These are phyloP conservation scores for Corinectria fuckeliana DNA, from an alignment of 2,329 filamentous ascomycete genomes.

Conservation along the genomic window DNA sequence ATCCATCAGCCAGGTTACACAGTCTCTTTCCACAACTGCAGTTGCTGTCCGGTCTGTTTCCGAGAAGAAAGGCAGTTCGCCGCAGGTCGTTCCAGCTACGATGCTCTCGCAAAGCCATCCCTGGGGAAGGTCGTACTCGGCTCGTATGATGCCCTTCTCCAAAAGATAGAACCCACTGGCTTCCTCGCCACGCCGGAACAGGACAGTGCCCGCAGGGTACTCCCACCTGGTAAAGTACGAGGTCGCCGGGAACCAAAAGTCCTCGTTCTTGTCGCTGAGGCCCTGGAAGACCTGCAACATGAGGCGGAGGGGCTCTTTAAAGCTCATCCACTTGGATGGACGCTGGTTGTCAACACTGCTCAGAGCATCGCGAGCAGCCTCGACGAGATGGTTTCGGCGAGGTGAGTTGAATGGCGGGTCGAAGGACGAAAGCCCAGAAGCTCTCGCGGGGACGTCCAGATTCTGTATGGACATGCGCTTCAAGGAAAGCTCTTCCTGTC, in stretches of 20 bases:
- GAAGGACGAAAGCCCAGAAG: slow-evolving; percentile 44
- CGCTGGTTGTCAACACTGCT: slow-evolving; percentile 67
- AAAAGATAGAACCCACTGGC: slow-evolving; percentile 89
- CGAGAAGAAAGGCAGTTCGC: slow-evolving; percentile 94
- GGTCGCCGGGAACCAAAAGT: slow-evolving; percentile 89
- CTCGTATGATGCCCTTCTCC: slow-evolving; percentile 85
- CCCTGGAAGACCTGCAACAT: slow-evolving; percentile 96
- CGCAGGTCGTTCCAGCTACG: slow-evolving; percentile 91
- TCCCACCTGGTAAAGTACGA: slow-evolving; percentile 76
- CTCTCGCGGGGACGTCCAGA: slow-evolving; percentile 55
- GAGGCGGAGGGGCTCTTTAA: slow-evolving; percentile 88
- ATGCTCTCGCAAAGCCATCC: slow-evolving; percentile 90
- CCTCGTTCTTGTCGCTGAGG: slow-evolving; percentile 83
- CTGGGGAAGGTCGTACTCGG: slow-evolving; percentile 90
- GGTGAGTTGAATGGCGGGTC: slow-evolving; percentile 73
- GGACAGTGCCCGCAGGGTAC: slow-evolving; percentile 70
- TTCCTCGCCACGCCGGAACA: slow-evolving; percentile 79
- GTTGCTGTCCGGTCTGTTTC: slow-evolving; percentile 88
- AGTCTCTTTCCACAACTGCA: slow-evolving; percentile 81
- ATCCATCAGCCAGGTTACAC: slow-evolving; percentile 83
- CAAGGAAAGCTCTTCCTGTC: slow-evolving; percentile 65
- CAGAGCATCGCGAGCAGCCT: slow-evolving; percentile 79
- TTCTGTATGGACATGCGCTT: slow-evolving; percentile 51
- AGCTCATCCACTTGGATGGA: slow-evolving; percentile 77
- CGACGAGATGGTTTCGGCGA: slow-evolving; percentile 75